Evolutionary conservation across 2,329 filamentous ascomycete genomes (phyloP).

Genomic region (Clonostachys solani): DNA sequence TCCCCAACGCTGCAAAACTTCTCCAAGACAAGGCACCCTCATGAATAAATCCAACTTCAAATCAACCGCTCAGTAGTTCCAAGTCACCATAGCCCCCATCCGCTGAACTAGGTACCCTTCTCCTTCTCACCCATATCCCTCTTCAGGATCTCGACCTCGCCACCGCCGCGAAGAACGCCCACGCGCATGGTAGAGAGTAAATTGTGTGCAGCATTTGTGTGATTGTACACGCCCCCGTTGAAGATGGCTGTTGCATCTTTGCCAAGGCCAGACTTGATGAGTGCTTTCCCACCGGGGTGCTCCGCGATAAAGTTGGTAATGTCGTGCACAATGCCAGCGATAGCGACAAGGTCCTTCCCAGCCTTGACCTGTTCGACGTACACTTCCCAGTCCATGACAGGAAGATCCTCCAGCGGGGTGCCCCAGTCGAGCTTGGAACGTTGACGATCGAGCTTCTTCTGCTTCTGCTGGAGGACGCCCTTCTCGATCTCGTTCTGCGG

Average conservation of each 20-base stretch:
- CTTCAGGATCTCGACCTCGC: conserved; percentile 93
- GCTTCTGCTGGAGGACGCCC: conserved; percentile 80
- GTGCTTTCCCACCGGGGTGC: conserved; percentile 84
- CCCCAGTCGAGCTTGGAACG: conserved; percentile 81
- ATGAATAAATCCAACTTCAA: too few species aligned
- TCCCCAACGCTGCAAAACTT: too few species aligned
- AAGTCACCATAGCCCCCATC: conserved; percentile 52
- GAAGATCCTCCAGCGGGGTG: conserved; percentile 77
- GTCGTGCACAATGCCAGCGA: conserved; percentile 85
- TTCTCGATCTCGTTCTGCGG: conserved; percentile 89
- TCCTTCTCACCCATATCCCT: conserved; percentile 79
- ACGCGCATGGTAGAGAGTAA: conserved; percentile 83
- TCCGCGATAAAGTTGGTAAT: conserved; percentile 81
- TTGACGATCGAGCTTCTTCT: conserved; percentile 92
- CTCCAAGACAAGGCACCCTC: too few species aligned
- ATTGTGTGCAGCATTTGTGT: conserved; percentile 89
- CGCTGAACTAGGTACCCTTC: conserved; percentile 74
- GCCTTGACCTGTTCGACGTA: conserved; percentile 73
- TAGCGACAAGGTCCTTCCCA: conserved; percentile 70
- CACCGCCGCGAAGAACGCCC: conserved; percentile 80
- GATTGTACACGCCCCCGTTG: conserved; percentile 86
- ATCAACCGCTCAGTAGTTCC: too few species aligned
- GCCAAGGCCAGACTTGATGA: conserved; percentile 77
- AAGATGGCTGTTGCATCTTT: conserved; percentile 90
- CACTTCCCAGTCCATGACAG: conserved; percentile 83